Conservation (phyloP, 306 rosid species). For the Citrullus mucosospermus region DNA sequence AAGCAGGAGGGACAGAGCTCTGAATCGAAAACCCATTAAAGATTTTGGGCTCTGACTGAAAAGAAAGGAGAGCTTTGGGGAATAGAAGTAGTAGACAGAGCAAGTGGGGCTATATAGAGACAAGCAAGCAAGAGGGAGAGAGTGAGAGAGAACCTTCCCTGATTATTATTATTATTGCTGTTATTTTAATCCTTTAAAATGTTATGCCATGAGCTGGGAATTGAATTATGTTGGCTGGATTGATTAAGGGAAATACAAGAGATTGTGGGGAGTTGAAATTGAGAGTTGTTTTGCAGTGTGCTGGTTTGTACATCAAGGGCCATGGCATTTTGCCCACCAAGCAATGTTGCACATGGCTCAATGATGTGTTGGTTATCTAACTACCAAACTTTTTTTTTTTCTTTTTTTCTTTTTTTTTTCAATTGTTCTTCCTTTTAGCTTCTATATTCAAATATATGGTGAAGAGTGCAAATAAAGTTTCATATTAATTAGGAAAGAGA, state of each 20-base stretch:
- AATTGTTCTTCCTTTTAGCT: too few relatives aligned
- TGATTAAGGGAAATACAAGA: background rate
- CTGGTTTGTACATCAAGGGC: background rate
- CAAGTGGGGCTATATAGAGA: slow-evolving; percentile 5
- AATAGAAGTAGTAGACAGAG: background rate
- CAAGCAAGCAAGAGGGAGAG: background rate
- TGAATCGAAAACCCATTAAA: background rate
- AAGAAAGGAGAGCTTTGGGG: background rate
- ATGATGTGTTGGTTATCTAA: slow-evolving; percentile 3
- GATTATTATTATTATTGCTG: background rate
- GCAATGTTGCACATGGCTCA: slow-evolving; percentile 8
- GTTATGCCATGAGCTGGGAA: slow-evolving; percentile 7
- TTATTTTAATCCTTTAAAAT: background rate
- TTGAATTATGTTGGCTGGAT: background rate
- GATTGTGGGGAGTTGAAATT: slow-evolving; percentile 8
- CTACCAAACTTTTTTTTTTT: slow-evolving; percentile 13
- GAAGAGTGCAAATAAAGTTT: too few relatives aligned
- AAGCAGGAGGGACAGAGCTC: background rate
- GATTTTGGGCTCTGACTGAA: slow-evolving; percentile 12
- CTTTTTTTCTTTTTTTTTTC: too few relatives aligned
- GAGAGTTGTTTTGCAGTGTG: background rate
- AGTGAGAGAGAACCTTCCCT: background rate
- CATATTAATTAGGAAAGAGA: too few relatives aligned
- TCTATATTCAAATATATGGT: too few relatives aligned
- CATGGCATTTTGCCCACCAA: slow-evolving; percentile 1